phyloP scores from a whole-genome alignment of 139 green algal species.

The Volvox africanus region DNA sequence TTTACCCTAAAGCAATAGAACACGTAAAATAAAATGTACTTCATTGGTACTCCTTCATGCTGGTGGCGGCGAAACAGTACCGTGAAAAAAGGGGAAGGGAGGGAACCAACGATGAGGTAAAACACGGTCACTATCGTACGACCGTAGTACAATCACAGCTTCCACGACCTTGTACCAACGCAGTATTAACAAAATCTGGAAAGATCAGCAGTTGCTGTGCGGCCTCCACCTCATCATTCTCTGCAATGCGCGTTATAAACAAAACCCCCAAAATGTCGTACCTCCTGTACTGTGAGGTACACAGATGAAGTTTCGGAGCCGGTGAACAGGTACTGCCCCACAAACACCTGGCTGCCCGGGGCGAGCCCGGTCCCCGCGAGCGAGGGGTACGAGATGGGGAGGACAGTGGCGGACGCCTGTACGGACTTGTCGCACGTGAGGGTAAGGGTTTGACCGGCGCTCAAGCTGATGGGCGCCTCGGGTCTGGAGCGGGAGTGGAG shows the following conservation, averaged over 20 bases:
- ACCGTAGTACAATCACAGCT: too few relatives aligned
- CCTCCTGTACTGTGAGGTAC: constrained; percentile 76
- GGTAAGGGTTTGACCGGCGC: constrained; percentile 66
- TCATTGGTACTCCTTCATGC: too few relatives aligned
- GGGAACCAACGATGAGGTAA: too few relatives aligned
- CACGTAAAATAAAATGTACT: too few relatives aligned
- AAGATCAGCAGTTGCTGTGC: too few relatives aligned
- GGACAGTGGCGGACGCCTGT: constrained; percentile 50
- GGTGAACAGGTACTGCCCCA: constrained; percentile 77
- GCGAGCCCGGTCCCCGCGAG: constrained; percentile 65
- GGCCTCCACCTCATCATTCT: neutral
- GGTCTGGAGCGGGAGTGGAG: constrained; percentile 45
- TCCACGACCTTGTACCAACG: too few relatives aligned
- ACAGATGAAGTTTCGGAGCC: constrained; percentile 71
- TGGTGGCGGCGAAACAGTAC: too few relatives aligned
- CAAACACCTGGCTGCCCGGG: constrained; percentile 77
- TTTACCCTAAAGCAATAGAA: too few relatives aligned
- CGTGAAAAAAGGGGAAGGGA: too few relatives aligned
- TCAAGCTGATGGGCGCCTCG: constrained; percentile 67
- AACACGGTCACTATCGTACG: too few relatives aligned
- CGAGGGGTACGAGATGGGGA: constrained; percentile 74
- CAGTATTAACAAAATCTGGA: too few relatives aligned
- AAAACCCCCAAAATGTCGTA: constrained; percentile 10
- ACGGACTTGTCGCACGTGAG: constrained; percentile 72
- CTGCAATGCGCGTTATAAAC: neutral